Evolutionary conservation across 2,329 filamentous ascomycete genomes (phyloP).

Genomic region (Lachnellula arida): DNA sequence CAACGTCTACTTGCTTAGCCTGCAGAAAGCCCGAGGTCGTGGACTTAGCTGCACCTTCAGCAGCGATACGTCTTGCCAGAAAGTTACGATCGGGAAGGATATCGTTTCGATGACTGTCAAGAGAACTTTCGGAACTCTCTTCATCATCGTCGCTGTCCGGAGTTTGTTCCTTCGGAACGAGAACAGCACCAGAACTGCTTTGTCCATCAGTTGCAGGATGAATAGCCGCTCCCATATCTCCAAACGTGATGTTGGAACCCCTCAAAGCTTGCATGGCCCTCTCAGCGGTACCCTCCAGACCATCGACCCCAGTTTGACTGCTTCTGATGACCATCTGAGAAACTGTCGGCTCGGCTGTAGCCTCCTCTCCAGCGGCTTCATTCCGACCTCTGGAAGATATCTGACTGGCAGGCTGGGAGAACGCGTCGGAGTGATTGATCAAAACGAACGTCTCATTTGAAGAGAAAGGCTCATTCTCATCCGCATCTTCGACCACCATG

Average conservation of each 20-base stretch:
- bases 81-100: no score
- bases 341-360: not conserved
- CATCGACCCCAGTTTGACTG: not conserved
- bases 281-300: not conserved
- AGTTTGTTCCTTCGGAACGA: not conserved
- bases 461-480: no score
- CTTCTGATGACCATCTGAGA: not conserved
- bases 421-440: no score
- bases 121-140: not conserved
- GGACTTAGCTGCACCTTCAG: no score
- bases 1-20: no score
- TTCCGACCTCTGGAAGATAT: not conserved
- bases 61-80: no score
- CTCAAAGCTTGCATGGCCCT: not conserved
- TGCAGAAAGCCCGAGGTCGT: no score
- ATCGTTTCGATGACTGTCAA: not conserved
- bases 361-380: no score
- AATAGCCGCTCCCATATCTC: not conserved
- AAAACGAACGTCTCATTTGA: no score
- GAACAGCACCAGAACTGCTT: not conserved
- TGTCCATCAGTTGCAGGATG: not conserved
- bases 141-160: constrained; percentile 14
- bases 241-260: no score
- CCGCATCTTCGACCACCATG: no score
- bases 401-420: not conserved